A percentile compares a stretch with the other conserved stretches of the same genome.
Evolutionary conservation across 139 green algal genomes (phyloP).

Genomic region (Parachlorella kessleri): DNA sequence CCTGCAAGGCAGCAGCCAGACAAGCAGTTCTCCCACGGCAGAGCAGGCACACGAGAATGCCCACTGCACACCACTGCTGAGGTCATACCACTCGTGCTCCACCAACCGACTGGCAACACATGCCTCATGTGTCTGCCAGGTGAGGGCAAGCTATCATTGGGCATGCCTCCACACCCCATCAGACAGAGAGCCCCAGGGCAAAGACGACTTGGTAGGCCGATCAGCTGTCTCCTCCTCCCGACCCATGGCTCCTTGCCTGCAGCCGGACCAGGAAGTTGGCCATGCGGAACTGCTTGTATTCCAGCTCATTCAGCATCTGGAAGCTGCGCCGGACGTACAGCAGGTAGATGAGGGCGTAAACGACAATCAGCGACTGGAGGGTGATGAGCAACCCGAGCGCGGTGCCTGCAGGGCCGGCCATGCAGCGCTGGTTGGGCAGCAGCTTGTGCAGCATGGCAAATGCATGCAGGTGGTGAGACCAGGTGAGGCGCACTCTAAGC

Average conservation of each 20-base stretch:
- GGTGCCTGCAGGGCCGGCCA: neutral
- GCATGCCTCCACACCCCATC: too few species aligned
- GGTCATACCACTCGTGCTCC: neutral
- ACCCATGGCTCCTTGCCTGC: too few species aligned
- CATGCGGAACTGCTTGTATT: constrained; percentile 42
- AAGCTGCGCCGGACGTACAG: constrained; percentile 6
- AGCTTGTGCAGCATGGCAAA: too few species aligned
- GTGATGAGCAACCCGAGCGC: neutral
- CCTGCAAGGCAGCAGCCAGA: constrained; percentile 5
- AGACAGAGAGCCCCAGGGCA: too few species aligned
- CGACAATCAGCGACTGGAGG: neutral
- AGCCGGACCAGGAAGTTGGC: constrained; percentile 42
- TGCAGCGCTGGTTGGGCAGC: too few species aligned
- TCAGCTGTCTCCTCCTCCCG: too few species aligned
- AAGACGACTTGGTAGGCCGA: too few species aligned
- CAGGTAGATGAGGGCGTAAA: neutral
- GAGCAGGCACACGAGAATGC: neutral
- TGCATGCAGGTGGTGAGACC: neutral
- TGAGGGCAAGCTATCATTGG: too few species aligned
- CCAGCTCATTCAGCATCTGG: constrained; percentile 16
- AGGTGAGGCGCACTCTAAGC: too few species aligned
- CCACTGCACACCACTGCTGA: neutral
- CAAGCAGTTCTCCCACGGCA: too few species aligned
- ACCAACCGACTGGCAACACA: too few species aligned
- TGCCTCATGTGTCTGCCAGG: too few species aligned